Evolutionary conservation across 192 early-diverging fungal genomes (phyloP), one percentile per base, ranked within the genome.

Genomic region (Phlyctochytrium arcticum): DNA sequence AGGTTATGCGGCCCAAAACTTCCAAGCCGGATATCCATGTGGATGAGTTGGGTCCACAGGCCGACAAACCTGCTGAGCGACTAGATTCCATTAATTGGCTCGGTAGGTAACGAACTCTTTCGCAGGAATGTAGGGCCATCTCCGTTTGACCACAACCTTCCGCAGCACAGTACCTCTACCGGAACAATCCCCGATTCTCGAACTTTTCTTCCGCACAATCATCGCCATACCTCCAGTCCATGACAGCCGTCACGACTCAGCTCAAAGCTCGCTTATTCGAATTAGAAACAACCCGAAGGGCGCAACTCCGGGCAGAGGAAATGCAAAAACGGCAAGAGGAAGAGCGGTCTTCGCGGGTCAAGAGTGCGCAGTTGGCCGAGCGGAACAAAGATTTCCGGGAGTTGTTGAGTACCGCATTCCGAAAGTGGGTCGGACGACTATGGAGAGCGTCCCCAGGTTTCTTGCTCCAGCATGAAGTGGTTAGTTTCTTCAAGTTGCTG

Each of bases 31-130:
- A 44, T 44, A 19, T 10, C 39, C 39, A n/a, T n/a, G 39, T 9
- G 39, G n/a, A 42, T n/a, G n/a, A n/a, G n/a, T n/a, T n/a, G n/a
- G n/a, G n/a, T n/a, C n/a, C 31, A 71, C 26, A 54, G 36, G 31
- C 24, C 32, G 32, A 69, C 31, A 70, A 69, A 51, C 80, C 76
- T 10, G 12, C 17, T 4, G 57, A 72, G 15, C 32, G 39, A 15
- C 80, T 84, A 67, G 74, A 82, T 62, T 69, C 77, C 6, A 70
- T 80, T 12, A 84, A 80, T 58, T 84, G 82, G 82, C 65, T 80
- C 8, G 82, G 82, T 84, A 71, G 39, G 60, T 47, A 23, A 3
- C 17, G 9, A n/a, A n/a, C n/a, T n/a, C n/a, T n/a, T n/a, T n/a
- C n/a, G n/a, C n/a, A n/a, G n/a, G n/a, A n/a, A 53, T 21, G 26